Percentiles rank a stretch among this genome's conserved stretches.
These are phyloP conservation scores for Zymoseptoria passerinii DNA, from an alignment of 2,329 filamentous ascomycete species.

Conservation along the genomic window DNA sequence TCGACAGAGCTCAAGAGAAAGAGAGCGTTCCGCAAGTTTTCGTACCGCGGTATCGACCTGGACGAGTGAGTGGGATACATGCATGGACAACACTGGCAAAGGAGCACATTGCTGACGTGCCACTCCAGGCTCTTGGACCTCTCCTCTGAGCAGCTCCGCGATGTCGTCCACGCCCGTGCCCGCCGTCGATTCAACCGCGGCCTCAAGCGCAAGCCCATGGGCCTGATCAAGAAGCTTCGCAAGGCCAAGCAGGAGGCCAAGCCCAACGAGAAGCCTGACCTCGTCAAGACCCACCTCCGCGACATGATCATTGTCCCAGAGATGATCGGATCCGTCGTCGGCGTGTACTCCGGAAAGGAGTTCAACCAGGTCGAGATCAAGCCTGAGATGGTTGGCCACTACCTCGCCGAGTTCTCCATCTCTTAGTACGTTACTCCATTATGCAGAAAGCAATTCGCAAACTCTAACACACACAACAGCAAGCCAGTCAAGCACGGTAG, in stretches of 20 bases:
- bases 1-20: constrained; percentile 90
- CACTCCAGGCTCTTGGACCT: constrained; percentile 84
- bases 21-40: constrained; percentile 99
- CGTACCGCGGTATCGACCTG: constrained; percentile 98
- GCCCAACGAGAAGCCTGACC: constrained; percentile 99
- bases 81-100: constrained; percentile 2
- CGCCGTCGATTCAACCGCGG: constrained; percentile 99
- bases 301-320: constrained; percentile 99
- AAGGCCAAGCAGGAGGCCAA: constrained; percentile 98
- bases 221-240: constrained; percentile 99
- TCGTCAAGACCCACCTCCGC: constrained; percentile 98
- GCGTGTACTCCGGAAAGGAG: constrained; percentile 99
- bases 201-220: constrained; percentile 99
- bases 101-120: constrained; percentile 9
- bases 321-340: constrained; percentile 98
- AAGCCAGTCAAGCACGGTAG: constrained; percentile 99
- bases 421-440: constrained; percentile 70
- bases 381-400: constrained; percentile 99
- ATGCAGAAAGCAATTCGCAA: neutral
- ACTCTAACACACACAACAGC: constrained; percentile 55
- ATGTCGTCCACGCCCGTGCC: constrained; percentile 98
- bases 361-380: constrained; percentile 99
- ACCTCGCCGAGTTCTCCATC: constrained; percentile 98
- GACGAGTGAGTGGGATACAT: constrained; percentile 68
- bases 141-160: constrained; percentile 94